These are phyloP conservation scores for Metschnikowia baotianmanensis DNA, from an alignment of 805 yeast genomes.

Conservation along the genomic window DNA sequence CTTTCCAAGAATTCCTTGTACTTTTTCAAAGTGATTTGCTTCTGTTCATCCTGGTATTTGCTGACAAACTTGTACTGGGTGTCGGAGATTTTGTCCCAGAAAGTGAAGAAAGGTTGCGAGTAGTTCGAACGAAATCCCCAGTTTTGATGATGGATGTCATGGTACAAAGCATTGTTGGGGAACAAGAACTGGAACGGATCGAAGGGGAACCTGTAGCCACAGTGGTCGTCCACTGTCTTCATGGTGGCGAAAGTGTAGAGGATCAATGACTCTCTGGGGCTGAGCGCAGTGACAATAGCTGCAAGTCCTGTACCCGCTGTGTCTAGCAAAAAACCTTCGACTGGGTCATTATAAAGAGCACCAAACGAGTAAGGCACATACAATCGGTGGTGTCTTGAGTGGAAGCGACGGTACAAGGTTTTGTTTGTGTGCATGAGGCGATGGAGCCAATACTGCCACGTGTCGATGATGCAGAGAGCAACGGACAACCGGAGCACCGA, in stretches of 20 bases:
- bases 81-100: constrained; percentile 78
- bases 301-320: constrained; percentile 92
- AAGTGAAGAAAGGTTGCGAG: constrained; percentile 92
- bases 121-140: constrained; percentile 93
- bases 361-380: constrained; percentile 98
- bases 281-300: constrained; percentile 54
- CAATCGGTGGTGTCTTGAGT: constrained; percentile 90
- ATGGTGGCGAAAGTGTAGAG: constrained; percentile 85
- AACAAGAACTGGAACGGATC: constrained; percentile 88
- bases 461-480: constrained; percentile 78
- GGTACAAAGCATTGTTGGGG: constrained; percentile 95
- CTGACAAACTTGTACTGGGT: constrained; percentile 68
- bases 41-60: constrained; percentile 62
- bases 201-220: constrained; percentile 92
- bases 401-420: constrained; percentile 73
- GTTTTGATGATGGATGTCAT: constrained; percentile 95
- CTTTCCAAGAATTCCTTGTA: constrained; percentile 53
- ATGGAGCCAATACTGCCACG: constrained; percentile 95
- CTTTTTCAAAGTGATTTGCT: constrained; percentile 63
- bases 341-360: constrained; percentile 90
- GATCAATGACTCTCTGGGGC: constrained; percentile 73
- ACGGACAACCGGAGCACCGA: constrained; percentile 53
- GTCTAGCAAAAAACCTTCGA: constrained; percentile 91
- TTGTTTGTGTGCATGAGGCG: constrained; percentile 84
- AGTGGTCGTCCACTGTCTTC: constrained; percentile 97